Base-by-base conservation (phyloP, 805 yeast species). In the Yarrowia bubula region DNA sequence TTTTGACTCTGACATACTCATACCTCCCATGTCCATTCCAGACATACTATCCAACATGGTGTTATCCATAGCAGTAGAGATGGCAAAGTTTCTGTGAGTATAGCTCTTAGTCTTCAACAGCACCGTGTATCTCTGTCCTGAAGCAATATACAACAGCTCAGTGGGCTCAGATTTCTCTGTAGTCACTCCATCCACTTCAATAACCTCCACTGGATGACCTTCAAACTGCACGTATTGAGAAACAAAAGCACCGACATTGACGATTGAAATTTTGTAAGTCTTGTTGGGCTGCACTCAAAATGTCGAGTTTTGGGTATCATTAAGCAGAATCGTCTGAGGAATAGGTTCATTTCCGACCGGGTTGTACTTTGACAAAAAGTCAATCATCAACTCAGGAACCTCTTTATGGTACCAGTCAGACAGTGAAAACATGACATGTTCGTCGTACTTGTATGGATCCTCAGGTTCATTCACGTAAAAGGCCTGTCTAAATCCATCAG, bases 191-290 rank as follows among this genome's bases (percentile, higher is more conserved):
- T 92, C 98, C 57, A 91, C 88, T 72, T 91, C 98, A 68, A 93
- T 87, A 58, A 92, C 87, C 6, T 90, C 86, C 77, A 92, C 82
- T 37, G 81, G 83, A 77, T 92, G 97, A 75, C 86, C 96, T 77
- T 93, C 96, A 74, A 92, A 84, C 80, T 86, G 89, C 72, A 93
- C 76, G 76, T 87, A 90, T 76, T 92, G 97, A 8, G 97, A 90
- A 9, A 89, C 88, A 74, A 93, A 92, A 46, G 96, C 92, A 73
- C 97, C 98, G 67, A 85, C 81, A 77, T 92, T 93, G 71, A 88
- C 82, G 65, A 92, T 77, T 75, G 96, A 84, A 69, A 93, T 70
- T 69, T 88, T 78, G 75, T 93, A 93, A 22, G 96, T 92, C 35
- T 84, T 90, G 76, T 85, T 84, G 10, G 97, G 96, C 77, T 88